Evolutionary conservation across 2,329 filamentous ascomycete species (phyloP).

Genomic region (Venturia carpophila): DNA sequence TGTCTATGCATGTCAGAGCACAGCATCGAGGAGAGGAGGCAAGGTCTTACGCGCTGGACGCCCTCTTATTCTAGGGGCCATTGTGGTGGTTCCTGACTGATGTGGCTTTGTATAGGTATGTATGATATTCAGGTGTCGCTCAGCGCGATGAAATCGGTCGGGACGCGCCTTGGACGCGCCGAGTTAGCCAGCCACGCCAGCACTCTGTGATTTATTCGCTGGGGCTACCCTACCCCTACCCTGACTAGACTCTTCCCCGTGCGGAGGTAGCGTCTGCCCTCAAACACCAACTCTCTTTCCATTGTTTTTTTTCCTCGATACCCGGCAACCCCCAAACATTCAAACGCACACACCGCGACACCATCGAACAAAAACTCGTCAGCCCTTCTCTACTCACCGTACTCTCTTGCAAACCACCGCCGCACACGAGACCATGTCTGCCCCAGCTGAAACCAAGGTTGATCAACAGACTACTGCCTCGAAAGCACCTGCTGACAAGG

Average conservation of each 20-base stretch:
- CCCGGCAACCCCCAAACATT: conserved; percentile 1
- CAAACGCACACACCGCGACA: not conserved
- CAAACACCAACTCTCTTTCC: not conserved
- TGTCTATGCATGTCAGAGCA: conserved; percentile 46
- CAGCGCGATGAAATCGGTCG: not conserved
- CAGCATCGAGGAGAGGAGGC: not conserved
- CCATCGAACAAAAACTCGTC: not conserved
- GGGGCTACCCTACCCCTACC: no score
- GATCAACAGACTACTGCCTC: conserved; percentile 9
- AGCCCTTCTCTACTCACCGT: not conserved
- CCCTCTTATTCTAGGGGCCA: conserved; percentile 24
- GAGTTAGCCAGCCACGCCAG: not conserved
- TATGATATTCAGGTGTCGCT: not conserved
- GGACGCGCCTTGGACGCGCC: not conserved
- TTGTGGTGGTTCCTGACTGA: not conserved
- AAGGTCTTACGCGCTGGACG: conserved; percentile 29
- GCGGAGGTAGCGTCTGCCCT: not conserved
- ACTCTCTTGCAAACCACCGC: not conserved
- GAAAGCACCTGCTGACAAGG: conserved; percentile 46
- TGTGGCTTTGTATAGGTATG: not conserved
- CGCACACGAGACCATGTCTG: conserved; percentile 11
- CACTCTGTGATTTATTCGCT: no score
- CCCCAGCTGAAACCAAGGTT: conserved; percentile 11
- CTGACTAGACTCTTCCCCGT: not conserved
- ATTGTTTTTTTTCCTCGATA: not conserved